Evolutionary conservation across 331 rosid species (phyloP).

Genomic region (Phaseolus coccineus): DNA sequence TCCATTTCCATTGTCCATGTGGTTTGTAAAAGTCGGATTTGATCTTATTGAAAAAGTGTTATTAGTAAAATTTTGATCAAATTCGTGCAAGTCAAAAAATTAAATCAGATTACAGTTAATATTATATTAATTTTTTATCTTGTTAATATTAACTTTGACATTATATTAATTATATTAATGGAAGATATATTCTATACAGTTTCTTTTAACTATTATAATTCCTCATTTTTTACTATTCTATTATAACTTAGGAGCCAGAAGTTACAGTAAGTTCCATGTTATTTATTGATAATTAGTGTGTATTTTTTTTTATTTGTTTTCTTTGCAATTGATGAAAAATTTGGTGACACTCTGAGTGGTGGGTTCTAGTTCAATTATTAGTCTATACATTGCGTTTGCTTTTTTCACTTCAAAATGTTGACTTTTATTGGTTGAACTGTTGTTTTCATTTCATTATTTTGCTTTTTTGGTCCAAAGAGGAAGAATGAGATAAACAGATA

Average conservation of each 20-base stretch:
- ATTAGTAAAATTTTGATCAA: neutral
- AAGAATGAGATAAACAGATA: slow-evolving; percentile 19
- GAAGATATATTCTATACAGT: neutral
- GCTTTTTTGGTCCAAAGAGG: neutral
- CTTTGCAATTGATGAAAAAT: neutral
- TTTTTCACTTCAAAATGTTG: slow-evolving; percentile 39
- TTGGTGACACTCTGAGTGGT: slow-evolving; percentile 15
- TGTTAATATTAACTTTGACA: too few species aligned
- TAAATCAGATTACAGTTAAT: slow-evolving; percentile 3
- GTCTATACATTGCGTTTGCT: neutral
- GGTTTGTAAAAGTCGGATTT: neutral
- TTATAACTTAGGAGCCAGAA: too few species aligned
- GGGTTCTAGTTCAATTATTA: slow-evolving; percentile 30
- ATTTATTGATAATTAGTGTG: neutral
- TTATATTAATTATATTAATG: neutral
- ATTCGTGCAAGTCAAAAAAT: neutral
- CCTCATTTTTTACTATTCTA: too few species aligned
- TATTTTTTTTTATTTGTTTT: slow-evolving; percentile 13
- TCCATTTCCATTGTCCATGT: neutral
- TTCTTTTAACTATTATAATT: neutral
- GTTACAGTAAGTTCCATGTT: neutral
- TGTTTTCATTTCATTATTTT: slow-evolving; percentile 20
- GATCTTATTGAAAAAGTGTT: neutral
- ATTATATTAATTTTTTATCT: neutral
- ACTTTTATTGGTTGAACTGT: slow-evolving; percentile 15